Base-by-base conservation (phyloP, 441 rosid genomes). In the Monsonia emarginata region DNA sequence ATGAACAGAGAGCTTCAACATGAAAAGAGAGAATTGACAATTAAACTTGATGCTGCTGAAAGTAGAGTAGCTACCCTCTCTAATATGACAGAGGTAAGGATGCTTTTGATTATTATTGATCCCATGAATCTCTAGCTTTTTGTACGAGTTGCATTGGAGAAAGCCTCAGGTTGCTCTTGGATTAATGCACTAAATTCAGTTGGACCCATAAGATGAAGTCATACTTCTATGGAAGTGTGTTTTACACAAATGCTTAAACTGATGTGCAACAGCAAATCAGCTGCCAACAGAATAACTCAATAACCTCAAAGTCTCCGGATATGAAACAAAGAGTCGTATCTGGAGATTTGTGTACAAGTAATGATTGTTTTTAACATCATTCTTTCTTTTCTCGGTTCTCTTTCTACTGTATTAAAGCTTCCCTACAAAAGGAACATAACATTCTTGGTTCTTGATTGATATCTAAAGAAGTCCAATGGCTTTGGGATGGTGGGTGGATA, bases 1-100 rank as follows among this genome's bases (percentile, higher is more conserved):
- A 46, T 30, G 68, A 82, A 76, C 66, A 76, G 58, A 66, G 80
- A 78, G 64, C 75, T 82, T 32, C 76, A 78, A 66, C 58, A 76
- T 4, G 77, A 82, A 65, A 76, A 71, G 67, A 74, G 84, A 63
- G 84, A 76, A 60, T 24, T 78, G 42, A 52, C 30, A 22, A 27
- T 76, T 25, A 68, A 70, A 63, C 59, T 78, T 32, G 63, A 61
- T 57, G 69, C 64, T 44, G 72, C 79, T 57, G 61, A 54, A 54
- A 76, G 65, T 3, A 70, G 61, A 66, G 40, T 70, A 21, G 6
- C 71, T 28, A 58, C 73, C 14, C 65, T 74, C 44, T 61, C 78
- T 30, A 72, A 65, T 50, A 36, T 52, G 56, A 68, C 60, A 50
- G 65, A 71, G 81, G 82, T 72, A 69, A 44, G 0, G 0, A 0